Evolutionary conservation across 2,329 filamentous ascomycete species (phyloP), one percentile per base, ranked within the genome.

Genomic region (Uncinocarpus reesii): DNA sequence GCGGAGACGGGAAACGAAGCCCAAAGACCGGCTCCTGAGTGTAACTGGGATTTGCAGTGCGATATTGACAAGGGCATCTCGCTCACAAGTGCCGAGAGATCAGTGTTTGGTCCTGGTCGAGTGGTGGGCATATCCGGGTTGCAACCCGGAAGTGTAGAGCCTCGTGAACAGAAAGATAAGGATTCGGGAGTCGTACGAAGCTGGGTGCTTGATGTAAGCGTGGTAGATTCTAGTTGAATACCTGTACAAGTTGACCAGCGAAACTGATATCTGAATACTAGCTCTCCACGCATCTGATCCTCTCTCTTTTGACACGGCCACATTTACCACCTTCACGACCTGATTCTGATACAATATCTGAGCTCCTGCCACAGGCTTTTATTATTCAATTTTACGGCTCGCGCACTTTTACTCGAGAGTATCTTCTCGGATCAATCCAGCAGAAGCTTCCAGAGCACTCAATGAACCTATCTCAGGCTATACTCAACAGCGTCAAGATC

Each of bases 361-460:
- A 10, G 7, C 11, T 21, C 18, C 5, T 42, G 20, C 48, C 52
- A 48, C 38, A 46, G 26, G 53, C 43, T 13, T 42, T 54, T 28
- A 40, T 55, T 18, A 43, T 55, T 13, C 52, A 54, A 36, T 55
- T 50, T 23, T 51, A 45, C 18, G 50, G 51, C 7, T 42, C 38
- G 10, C 49, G 43, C 2, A 31, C 42, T 2, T 16, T 51, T 20
- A 38, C 47, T 7, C 10, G 23, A 11, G 32, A 47, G 4, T n/a
- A 41, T 24, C 41, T 55, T 7, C 42, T 31, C 3, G 35, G 20
- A n/a, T 23, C 41, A 8, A 40, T 55, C 11, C 49, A 52, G 36
- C 34, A 49, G 26, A 51, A 42, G 29, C 38, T 52, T 6, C 50
- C 50, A n/a, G 38, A 36, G 13, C 37, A 32, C 35, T 13, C 52